A percentile compares a stretch with the other conserved stretches of the same genome.
phyloP scores from a whole-genome alignment of 305 asterid species.

The Nicotiana rustica region DNA sequence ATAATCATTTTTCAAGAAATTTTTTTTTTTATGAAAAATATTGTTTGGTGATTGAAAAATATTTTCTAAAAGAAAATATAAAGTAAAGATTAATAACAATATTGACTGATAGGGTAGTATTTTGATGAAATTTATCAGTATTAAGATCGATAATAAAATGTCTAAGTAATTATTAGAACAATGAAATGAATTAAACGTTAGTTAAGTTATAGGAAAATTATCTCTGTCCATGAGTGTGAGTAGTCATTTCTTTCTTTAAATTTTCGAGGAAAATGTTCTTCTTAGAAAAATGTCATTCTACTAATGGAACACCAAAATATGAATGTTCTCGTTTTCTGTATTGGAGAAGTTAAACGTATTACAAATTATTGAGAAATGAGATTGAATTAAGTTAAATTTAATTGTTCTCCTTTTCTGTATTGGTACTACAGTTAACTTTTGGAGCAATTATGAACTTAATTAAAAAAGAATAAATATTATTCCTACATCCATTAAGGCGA shows the following conservation, averaged over 20 bases:
- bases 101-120: neutral
- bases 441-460: neutral
- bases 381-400: neutral
- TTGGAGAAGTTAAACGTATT: too few relatives aligned
- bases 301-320: too few relatives aligned
- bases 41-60: neutral
- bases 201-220: neutral
- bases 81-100: neutral
- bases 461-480: too few relatives aligned
- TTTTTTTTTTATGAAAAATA: too few relatives aligned
- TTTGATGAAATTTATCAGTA: neutral
- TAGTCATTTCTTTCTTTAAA: neutral
- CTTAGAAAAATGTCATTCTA: neutral
- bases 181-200: neutral
- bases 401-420: neutral
- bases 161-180: neutral
- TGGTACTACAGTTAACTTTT: neutral
- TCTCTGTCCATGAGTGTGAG: neutral
- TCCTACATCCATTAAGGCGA: conserved; percentile 47
- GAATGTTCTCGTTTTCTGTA: too few relatives aligned
- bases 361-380: too few relatives aligned
- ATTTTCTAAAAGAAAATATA: neutral
- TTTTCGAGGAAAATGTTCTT: neutral
- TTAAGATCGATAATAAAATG: neutral
- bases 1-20: too few relatives aligned